phyloP scores from a whole-genome alignment of 2,329 filamentous ascomycete species.

The Fusarium newnesense region DNA sequence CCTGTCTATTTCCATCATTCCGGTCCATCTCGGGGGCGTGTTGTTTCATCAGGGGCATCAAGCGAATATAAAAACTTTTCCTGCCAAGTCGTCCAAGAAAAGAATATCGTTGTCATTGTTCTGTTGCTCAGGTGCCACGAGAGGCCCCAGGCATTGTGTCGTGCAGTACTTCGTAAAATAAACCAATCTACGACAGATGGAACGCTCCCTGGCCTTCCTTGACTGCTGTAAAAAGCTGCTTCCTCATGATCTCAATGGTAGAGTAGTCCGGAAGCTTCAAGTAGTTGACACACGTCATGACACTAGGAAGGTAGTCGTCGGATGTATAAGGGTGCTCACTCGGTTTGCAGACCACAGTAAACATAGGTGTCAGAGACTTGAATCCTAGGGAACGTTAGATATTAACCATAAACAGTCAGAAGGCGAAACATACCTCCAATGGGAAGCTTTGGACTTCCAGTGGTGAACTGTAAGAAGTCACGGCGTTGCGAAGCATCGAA shows the following conservation, averaged over 20 bases:
- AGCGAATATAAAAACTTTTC: conserved; percentile 32
- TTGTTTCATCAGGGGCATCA: conserved; percentile 42
- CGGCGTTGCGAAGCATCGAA: conserved; percentile 78
- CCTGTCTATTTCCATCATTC: conserved; percentile 44
- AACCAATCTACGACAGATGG: conserved; percentile 79
- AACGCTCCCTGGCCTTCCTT: conserved; percentile 97
- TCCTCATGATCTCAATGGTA: conserved; percentile 77
- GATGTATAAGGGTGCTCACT: conserved; percentile 92
- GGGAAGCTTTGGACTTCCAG: conserved; percentile 95
- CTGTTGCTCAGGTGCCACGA: neutral
- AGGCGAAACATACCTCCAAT: conserved; percentile 81
- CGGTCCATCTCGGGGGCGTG: conserved; percentile 28
- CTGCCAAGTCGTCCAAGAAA: conserved; percentile 28
- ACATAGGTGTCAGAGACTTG: conserved; percentile 96
- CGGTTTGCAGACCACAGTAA: conserved; percentile 99
- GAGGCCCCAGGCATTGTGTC: neutral
- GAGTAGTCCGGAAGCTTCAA: conserved; percentile 97
- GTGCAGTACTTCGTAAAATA: conserved; percentile 2
- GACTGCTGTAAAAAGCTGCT: conserved; percentile 85
- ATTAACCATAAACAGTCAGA: neutral
- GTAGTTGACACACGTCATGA: conserved; percentile 99
- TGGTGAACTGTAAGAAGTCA: conserved; percentile 97
- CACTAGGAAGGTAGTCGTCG: conserved; percentile 98
- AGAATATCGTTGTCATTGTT: conserved; percentile 17
- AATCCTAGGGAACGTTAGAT: conserved; percentile 71